Percentiles rank a stretch among this genome's conserved stretches.
phyloP scores from a whole-genome alignment of 1,284 basidiomycete species.

The Schizophyllum amplum region DNA sequence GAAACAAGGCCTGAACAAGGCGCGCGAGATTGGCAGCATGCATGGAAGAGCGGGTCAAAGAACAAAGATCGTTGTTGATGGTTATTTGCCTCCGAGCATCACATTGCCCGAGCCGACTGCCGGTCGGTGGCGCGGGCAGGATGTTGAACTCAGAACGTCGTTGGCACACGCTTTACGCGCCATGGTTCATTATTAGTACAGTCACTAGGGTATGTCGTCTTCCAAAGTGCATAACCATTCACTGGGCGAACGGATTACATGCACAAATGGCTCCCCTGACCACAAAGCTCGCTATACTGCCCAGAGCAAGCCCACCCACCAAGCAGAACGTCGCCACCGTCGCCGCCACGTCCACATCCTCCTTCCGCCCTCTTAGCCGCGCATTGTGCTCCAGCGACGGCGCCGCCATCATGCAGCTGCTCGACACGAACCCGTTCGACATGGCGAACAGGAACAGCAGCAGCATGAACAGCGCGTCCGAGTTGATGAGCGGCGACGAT shows the following conservation, averaged over 20 bases:
- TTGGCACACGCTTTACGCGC: neutral
- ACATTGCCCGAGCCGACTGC: neutral
- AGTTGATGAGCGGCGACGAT: conserved; percentile 49
- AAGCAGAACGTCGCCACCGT: conserved; percentile 74
- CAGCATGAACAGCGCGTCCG: conserved; percentile 68
- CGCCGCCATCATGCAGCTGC: conserved; percentile 64
- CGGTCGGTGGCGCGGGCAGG: neutral
- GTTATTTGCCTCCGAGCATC: neutral
- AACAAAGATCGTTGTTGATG: neutral
- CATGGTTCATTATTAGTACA: neutral
- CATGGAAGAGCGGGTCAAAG: neutral
- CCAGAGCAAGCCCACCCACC: conserved; percentile 66
- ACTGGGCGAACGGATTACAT: conserved; percentile 58
- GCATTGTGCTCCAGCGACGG: conserved; percentile 69
- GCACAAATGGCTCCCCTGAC: conserved; percentile 59
- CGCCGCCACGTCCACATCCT: conserved; percentile 80
- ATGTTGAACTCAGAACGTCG: no score
- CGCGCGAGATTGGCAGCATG: neutral
- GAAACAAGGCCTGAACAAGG: neutral
- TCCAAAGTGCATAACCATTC: neutral
- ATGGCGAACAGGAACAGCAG: conserved; percentile 68
- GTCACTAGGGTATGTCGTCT: neutral
- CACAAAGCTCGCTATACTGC: conserved; percentile 73
- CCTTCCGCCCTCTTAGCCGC: conserved; percentile 47
- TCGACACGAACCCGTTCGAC: conserved; percentile 71